phyloP scores from a whole-genome alignment of 2,329 filamentous ascomycete genomes.

The Trichoderma oligosporum region DNA sequence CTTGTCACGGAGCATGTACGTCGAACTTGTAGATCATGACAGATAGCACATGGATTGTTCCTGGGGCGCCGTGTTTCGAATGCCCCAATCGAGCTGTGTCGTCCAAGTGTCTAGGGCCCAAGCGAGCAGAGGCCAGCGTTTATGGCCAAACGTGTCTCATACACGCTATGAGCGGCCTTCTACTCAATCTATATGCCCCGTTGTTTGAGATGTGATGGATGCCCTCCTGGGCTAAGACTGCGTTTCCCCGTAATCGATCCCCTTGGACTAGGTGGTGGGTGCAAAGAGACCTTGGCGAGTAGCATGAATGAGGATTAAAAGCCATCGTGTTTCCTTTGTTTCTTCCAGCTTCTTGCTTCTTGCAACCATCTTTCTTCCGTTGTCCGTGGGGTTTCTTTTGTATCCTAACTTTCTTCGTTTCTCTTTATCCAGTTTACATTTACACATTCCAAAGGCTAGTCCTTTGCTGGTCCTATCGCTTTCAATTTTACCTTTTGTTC shows the following conservation, averaged over 20 bases:
- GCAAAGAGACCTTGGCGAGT: background rate
- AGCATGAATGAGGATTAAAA: conserved; percentile 19
- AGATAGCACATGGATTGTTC: background rate
- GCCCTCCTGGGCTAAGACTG: conserved; percentile 13
- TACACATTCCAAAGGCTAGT: conserved; percentile 28
- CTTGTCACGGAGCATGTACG: too few species aligned
- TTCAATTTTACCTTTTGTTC: conserved; percentile 19
- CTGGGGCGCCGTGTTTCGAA: conserved; percentile 4
- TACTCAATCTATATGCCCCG: conserved; percentile 4
- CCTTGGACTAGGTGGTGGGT: background rate
- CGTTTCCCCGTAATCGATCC: conserved; percentile 14
- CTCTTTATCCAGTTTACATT: conserved; percentile 27
- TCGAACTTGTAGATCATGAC: background rate
- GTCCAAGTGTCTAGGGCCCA: conserved; percentile 4
- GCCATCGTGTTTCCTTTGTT: conserved; percentile 27
- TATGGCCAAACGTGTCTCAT: conserved; percentile 22
- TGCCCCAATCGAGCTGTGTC: conserved; percentile 10
- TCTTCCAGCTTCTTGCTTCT: conserved; percentile 24
- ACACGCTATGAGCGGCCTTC: conserved; percentile 8
- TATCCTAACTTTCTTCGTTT: conserved; percentile 27
- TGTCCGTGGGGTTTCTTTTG: conserved; percentile 28
- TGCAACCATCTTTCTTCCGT: conserved; percentile 27
- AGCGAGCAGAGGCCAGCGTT: conserved; percentile 2
- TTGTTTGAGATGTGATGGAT: conserved; percentile 13
- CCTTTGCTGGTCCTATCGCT: conserved; percentile 33